phyloP scores from a whole-genome alignment of 768 basidiomycete species.

The Galerina marginata region DNA sequence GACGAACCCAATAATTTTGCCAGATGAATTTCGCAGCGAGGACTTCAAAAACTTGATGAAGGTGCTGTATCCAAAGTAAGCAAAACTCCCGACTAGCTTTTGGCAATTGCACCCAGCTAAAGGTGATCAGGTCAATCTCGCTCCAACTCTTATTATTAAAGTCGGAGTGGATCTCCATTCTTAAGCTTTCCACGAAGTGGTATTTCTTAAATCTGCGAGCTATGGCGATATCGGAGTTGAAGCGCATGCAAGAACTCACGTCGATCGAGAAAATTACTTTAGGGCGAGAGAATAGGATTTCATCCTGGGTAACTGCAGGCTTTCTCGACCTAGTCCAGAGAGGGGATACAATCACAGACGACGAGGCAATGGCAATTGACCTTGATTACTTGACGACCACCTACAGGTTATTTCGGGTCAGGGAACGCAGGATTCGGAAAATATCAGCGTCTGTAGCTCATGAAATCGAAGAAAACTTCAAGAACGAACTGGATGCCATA shows the following conservation, averaged over 20 bases:
- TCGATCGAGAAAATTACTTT: slow-evolving; percentile 35
- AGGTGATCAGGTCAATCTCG: no score
- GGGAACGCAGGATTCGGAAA: slow-evolving; percentile 16
- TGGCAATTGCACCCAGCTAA: no score
- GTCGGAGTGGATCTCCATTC: no score
- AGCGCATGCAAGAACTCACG: slow-evolving; percentile 12
- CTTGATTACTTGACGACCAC: slow-evolving; percentile 17
- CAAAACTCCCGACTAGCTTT: no score
- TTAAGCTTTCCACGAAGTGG: no score
- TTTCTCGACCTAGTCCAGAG: slow-evolving; percentile 28
- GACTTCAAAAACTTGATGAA: neutral
- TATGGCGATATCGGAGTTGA: slow-evolving; percentile 30
- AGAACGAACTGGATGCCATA: slow-evolving; percentile 6
- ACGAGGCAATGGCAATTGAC: slow-evolving; percentile 34
- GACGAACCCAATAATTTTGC: neutral
- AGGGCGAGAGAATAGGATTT: slow-evolving; percentile 38
- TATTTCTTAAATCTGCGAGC: no score
- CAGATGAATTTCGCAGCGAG: neutral
- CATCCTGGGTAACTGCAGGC: slow-evolving; percentile 38
- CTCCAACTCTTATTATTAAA: no score
- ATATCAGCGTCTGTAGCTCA: neutral
- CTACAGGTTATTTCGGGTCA: slow-evolving; percentile 21
- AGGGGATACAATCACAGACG: slow-evolving; percentile 25
- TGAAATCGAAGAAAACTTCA: neutral
- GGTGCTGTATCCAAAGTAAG: neutral